phyloP scores from a whole-genome alignment of 768 basidiomycete species.

The Termitomyces sp. region DNA sequence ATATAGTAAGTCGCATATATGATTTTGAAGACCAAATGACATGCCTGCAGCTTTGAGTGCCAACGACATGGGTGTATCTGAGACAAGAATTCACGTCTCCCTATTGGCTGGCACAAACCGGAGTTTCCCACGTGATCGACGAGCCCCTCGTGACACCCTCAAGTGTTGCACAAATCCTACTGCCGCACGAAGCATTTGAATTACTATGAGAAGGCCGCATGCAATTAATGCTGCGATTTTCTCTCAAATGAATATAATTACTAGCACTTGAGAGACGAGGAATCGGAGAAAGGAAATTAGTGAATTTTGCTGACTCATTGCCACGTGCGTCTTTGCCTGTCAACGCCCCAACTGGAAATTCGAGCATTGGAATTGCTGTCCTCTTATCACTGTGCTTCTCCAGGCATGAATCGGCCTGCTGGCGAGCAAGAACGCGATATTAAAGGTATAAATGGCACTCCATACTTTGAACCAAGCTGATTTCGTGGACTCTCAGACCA shows the following conservation, averaged over 20 bases:
- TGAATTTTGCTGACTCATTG: neutral
- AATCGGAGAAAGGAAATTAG: neutral
- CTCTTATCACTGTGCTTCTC: neutral
- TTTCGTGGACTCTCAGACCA: conserved; percentile 24
- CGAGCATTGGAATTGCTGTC: neutral
- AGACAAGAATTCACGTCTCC: conserved; percentile 21
- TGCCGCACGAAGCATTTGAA: neutral
- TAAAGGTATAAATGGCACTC: conserved; percentile 22
- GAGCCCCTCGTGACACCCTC: neutral
- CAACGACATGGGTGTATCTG: conserved; percentile 46
- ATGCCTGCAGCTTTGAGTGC: conserved; percentile 37
- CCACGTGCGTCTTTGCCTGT: neutral
- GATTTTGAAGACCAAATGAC: conserved; percentile 9
- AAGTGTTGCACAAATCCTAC: neutral
- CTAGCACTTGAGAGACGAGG: neutral
- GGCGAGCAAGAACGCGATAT: conserved; percentile 38
- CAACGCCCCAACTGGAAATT: conserved; percentile 7
- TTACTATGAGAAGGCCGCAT: no score
- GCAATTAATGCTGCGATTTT: neutral
- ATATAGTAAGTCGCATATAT: neutral
- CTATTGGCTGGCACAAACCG: conserved; percentile 28
- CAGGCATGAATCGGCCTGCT: conserved; percentile 25
- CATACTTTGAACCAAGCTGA: neutral
- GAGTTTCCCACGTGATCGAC: conserved; percentile 16
- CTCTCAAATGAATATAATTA: neutral